Evolutionary conservation across 1,139 yeast species (phyloP), one percentile per base, ranked within the genome.

Genomic region (Blastobotrys capitulatus): DNA sequence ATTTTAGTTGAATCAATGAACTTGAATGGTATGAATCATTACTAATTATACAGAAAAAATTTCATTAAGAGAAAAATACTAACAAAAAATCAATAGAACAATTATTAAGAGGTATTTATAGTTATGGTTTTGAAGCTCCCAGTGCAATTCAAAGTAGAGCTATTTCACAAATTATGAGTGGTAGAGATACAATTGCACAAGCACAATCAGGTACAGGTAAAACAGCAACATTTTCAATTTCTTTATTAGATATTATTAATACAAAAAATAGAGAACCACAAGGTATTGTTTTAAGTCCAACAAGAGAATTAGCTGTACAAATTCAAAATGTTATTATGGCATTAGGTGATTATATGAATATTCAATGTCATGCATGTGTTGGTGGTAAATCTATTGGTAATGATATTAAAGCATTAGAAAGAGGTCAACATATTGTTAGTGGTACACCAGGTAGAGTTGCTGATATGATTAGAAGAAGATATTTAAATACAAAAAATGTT

Each of bases 171-270:
- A 89, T 92, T 72, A 84, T 92, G 68, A 94, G 87, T 73, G 96
- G 96, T 61, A 83, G 92, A 75, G 98, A 92, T 73, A 96, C 90
- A 53, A 82, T 92, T 67, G 98, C 97, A 61, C 98, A 92, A 76
- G 97, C 97, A 62, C 98, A 92, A 80, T 90, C 97, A 50, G 98
- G 98, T 83, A 92, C 98, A 60, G 98, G 98, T 83, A 92, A 92
- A 79, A 92, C 98, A 57, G 98, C 97, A 68, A 92, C 98, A 61
- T 92, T 92, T 83, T 85, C 97, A 71, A 90, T 92, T 66, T 86
- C 96, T 65, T 92, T 95, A 65, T 80, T 92, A 72, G 96, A 90
- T 79, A 86, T 89, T 80, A 84, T 89, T 63, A 95, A 88, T 71
- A 58, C 65, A 50, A 54, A 57, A 51, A 49, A 60, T 51, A 55